These are phyloP conservation scores for Rhipidocladum racemiflorum DNA, from an alignment of 176 grass and related monocot genomes.

Conservation along the genomic window DNA sequence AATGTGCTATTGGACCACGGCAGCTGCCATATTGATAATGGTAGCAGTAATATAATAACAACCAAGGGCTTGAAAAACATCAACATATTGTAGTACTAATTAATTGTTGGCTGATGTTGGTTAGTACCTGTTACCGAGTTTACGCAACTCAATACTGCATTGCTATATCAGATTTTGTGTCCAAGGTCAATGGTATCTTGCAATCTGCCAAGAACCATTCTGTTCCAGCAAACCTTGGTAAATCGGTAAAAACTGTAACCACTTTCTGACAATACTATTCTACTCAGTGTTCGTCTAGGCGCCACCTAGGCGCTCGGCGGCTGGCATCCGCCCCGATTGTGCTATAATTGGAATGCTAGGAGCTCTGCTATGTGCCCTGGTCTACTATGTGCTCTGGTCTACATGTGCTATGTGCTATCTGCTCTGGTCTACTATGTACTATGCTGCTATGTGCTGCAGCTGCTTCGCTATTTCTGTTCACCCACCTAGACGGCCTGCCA, in stretches of 20 bases:
- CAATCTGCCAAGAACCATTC: neutral
- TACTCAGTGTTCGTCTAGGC: too few relatives aligned
- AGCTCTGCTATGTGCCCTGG: too few relatives aligned
- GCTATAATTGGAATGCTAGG: too few relatives aligned
- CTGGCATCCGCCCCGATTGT: too few relatives aligned
- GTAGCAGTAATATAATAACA: neutral
- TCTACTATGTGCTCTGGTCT: too few relatives aligned
- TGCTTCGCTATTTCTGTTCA: too few relatives aligned
- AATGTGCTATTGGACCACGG: slow-evolving; percentile 14
- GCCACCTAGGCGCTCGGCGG: too few relatives aligned
- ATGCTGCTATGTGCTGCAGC: too few relatives aligned
- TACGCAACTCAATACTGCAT: neutral
- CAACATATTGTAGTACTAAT: neutral
- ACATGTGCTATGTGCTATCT: too few relatives aligned
- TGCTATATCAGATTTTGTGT: neutral
- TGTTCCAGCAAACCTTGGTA: neutral
- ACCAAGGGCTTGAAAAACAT: slow-evolving; percentile 15
- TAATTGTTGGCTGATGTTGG: neutral
- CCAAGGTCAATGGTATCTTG: neutral
- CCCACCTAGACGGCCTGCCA: too few relatives aligned
- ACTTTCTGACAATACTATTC: neutral
- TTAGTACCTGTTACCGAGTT: neutral
- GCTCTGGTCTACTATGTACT: too few relatives aligned
- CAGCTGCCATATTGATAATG: slow-evolving; percentile 4
- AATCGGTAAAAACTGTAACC: neutral